phyloP scores from a whole-genome alignment of 176 grass and related monocot species.

The Raddia distichophylla region DNA sequence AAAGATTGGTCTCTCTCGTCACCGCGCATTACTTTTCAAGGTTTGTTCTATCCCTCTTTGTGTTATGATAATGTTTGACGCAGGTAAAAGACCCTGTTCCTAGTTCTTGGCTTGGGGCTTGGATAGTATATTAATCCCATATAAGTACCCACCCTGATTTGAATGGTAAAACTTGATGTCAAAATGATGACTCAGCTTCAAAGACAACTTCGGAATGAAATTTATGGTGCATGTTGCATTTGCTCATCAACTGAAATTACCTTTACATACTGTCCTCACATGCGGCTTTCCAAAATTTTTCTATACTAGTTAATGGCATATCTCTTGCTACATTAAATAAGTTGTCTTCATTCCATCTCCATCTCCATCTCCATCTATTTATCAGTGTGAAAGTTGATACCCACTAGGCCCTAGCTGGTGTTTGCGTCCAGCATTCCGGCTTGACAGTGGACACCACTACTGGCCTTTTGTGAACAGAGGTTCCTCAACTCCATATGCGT shows the following conservation, averaged over 20 bases:
- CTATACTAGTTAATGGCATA: no score
- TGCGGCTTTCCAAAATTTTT: no score
- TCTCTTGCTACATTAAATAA: no score
- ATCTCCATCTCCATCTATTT: conserved; percentile 23
- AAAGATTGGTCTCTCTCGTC: conserved; percentile 86
- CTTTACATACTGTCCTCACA: neutral
- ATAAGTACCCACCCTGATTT: neutral
- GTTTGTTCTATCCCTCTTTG: conserved; percentile 35
- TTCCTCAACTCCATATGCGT: neutral
- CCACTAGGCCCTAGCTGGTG: neutral
- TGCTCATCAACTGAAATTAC: neutral
- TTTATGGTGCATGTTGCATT: neutral
- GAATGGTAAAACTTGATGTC: neutral
- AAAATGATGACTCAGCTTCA: neutral
- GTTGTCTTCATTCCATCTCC: neutral
- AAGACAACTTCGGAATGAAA: neutral
- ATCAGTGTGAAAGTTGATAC: conserved; percentile 8
- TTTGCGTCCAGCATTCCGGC: neutral
- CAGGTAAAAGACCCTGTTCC: neutral
- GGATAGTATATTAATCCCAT: conserved; percentile 26
- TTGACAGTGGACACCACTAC: conserved; percentile 6
- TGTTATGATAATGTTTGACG: conserved; percentile 7
- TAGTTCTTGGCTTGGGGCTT: conserved; percentile 26
- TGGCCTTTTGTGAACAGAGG: neutral
- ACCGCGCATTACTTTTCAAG: conserved; percentile 97